These are phyloP conservation scores for Clavaria fumosa DNA, from an alignment of 768 basidiomycete genomes.

Conservation along the genomic window DNA sequence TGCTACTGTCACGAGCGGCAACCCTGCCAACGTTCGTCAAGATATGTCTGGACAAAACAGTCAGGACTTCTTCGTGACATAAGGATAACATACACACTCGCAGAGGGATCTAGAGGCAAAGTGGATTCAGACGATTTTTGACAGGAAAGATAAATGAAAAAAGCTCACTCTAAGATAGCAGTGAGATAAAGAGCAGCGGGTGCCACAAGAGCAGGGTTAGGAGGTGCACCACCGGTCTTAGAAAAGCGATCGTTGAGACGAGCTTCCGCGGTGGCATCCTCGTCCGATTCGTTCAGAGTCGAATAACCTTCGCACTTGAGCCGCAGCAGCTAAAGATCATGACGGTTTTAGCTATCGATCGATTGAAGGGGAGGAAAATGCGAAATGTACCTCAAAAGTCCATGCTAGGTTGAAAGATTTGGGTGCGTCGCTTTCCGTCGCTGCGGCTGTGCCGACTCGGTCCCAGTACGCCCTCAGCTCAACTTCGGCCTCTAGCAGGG, in stretches of 20 bases:
- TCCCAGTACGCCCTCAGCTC: constrained; percentile 87
- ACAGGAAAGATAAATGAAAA: constrained; percentile 11
- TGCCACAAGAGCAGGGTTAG: constrained; percentile 43
- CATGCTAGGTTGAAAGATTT: constrained; percentile 54
- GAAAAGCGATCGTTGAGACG: constrained; percentile 49
- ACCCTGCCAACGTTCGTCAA: constrained; percentile 75
- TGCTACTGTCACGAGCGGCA: constrained; percentile 71
- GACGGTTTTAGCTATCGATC: too few species aligned
- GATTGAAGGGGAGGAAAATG: too few species aligned
- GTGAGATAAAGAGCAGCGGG: constrained; percentile 85
- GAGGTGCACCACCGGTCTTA: constrained; percentile 31
- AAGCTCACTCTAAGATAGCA: constrained; percentile 79
- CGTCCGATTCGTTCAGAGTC: constrained; percentile 66
- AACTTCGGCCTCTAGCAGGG: constrained; percentile 82
- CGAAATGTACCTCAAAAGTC: constrained; percentile 53
- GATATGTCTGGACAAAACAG: constrained; percentile 45
- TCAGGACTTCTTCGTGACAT: constrained; percentile 6
- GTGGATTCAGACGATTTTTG: constrained; percentile 15
- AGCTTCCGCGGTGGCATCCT: constrained; percentile 50
- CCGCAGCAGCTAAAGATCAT: constrained; percentile 68
- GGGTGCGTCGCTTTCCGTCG: constrained; percentile 32
- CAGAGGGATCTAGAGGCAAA: constrained; percentile 49
- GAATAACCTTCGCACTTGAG: constrained; percentile 85
- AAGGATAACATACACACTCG: constrained; percentile 44
- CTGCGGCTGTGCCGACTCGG: constrained; percentile 30